A percentile compares a stretch with the other conserved stretches of the same genome.
Conservation (phyloP, 257 asterid genomes). For the Solanum chaucha region DNA sequence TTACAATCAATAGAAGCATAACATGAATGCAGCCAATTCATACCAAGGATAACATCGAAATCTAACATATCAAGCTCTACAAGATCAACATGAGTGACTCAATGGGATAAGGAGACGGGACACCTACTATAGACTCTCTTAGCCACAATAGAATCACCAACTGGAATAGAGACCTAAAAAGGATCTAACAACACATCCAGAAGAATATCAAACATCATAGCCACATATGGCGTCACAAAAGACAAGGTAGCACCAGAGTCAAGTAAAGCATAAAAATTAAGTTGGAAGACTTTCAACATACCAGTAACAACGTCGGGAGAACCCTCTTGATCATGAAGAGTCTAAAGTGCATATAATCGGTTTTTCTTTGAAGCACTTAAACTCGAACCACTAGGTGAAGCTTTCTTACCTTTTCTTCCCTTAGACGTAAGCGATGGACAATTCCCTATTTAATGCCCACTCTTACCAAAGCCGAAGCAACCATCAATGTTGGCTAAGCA, state of each 20-base stretch:
- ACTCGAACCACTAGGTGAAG: background rate
- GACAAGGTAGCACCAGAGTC: background rate
- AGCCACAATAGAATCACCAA: background rate
- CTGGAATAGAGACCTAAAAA: background rate
- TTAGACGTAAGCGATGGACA: too few relatives aligned
- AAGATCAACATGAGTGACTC: background rate
- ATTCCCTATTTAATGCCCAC: background rate
- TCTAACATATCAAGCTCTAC: background rate
- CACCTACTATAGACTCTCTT: background rate
- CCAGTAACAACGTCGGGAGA: background rate
- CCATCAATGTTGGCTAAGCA: background rate
- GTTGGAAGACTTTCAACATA: background rate
- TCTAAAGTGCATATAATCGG: background rate
- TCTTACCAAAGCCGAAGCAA: too few relatives aligned
- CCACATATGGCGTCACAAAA: background rate
- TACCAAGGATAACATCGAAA: too few relatives aligned
- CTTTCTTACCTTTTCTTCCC: background rate
- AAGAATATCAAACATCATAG: background rate
- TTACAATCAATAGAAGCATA: background rate
- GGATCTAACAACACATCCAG: background rate
- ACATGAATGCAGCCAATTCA: background rate
- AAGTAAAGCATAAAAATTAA: background rate
- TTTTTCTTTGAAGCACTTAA: too few relatives aligned
- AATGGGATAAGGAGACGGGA: background rate
- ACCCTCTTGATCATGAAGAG: background rate